These are phyloP conservation scores for Orbilia blumenaviensis DNA, from an alignment of 2,329 filamentous ascomycete species.

Conservation along the genomic window DNA sequence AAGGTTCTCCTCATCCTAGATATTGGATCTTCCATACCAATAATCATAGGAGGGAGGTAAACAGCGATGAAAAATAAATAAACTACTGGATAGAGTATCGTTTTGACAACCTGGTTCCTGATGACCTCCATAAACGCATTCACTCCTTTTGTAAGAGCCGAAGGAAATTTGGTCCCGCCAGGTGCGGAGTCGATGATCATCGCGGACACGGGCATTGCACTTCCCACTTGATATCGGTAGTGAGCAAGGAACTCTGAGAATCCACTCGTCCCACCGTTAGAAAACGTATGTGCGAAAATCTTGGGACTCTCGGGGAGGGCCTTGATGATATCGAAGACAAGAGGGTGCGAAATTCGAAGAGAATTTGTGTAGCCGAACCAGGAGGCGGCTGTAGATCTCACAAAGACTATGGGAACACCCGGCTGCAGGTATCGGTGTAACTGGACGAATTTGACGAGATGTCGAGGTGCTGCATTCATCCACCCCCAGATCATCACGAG, in stretches of 20 bases:
- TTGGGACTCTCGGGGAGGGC: slow-evolving; percentile 31
- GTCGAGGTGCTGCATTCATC: slow-evolving; percentile 43
- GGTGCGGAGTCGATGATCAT: slow-evolving; percentile 49
- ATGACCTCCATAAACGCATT: slow-evolving; percentile 38
- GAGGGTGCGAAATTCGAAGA: slow-evolving; percentile 9
- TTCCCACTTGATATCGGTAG: slow-evolving; percentile 29
- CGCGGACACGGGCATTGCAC: slow-evolving; percentile 11
- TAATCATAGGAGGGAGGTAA: slow-evolving; percentile 15
- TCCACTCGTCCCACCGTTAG: slow-evolving; percentile 25
- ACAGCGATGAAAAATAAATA: slow-evolving; percentile 11
- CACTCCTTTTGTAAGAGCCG: slow-evolving; percentile 28
- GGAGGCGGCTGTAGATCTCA: slow-evolving; percentile 32
- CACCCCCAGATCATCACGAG: slow-evolving; percentile 48
- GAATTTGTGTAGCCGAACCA: slow-evolving; percentile 21
- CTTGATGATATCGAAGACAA: slow-evolving; percentile 34
- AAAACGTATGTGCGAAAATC: slow-evolving; percentile 44
- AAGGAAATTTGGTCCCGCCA: slow-evolving; percentile 35
- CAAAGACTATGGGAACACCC: slow-evolving; percentile 35
- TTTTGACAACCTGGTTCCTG: slow-evolving; percentile 9
- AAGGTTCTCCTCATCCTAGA: slow-evolving; percentile 22
- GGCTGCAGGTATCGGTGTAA: slow-evolving; percentile 45
- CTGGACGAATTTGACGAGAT: slow-evolving; percentile 46
- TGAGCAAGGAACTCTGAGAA: slow-evolving; percentile 34
- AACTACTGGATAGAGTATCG: slow-evolving; percentile 21
- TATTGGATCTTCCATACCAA: slow-evolving; percentile 39